These are phyloP conservation scores for Erodium chrysanthum DNA, from an alignment of 441 rosid species.

Conservation along the genomic window DNA sequence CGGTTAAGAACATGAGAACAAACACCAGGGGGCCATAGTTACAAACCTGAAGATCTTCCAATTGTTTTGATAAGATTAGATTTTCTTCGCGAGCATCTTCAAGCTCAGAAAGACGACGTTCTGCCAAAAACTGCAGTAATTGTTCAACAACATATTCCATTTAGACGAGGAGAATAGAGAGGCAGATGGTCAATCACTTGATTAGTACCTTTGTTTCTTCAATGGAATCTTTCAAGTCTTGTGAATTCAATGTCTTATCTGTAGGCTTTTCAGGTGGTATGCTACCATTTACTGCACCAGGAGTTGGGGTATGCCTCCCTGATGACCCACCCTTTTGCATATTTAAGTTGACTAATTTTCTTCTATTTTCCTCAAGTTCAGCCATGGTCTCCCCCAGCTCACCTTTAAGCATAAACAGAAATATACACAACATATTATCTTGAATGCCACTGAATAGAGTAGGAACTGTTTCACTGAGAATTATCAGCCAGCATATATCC, in stretches of 20 bases:
- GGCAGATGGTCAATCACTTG: slow-evolving; percentile 13
- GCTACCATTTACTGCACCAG: slow-evolving; percentile 56
- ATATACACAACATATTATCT: slow-evolving; percentile 19
- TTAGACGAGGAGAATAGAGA: slow-evolving; percentile 9
- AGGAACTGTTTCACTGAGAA: not conserved
- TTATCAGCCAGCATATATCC: not conserved
- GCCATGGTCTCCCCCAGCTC: slow-evolving; percentile 78
- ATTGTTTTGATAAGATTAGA: slow-evolving; percentile 51
- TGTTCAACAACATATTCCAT: slow-evolving; percentile 22
- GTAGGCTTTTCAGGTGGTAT: slow-evolving; percentile 67
- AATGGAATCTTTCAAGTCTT: slow-evolving; percentile 66
- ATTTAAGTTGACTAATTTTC: slow-evolving; percentile 64
- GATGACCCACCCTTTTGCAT: slow-evolving; percentile 82
- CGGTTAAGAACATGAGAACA: slow-evolving; percentile 10
- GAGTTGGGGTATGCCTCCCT: slow-evolving; percentile 38
- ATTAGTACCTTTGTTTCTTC: slow-evolving; percentile 64
- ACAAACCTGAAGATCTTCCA: slow-evolving; percentile 66
- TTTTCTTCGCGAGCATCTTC: slow-evolving; percentile 64
- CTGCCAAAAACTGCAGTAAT: slow-evolving; percentile 57
- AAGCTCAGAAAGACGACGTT: slow-evolving; percentile 76
- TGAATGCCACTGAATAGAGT: slow-evolving; percentile 12
- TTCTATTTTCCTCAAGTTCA: slow-evolving; percentile 86
- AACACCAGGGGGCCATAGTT: slow-evolving; percentile 15
- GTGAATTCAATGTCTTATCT: slow-evolving; percentile 54
- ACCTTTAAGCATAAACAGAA: slow-evolving; percentile 37